Conservation (phyloP, 108 stramenopile species). For the Nitzschia palea region DNA sequence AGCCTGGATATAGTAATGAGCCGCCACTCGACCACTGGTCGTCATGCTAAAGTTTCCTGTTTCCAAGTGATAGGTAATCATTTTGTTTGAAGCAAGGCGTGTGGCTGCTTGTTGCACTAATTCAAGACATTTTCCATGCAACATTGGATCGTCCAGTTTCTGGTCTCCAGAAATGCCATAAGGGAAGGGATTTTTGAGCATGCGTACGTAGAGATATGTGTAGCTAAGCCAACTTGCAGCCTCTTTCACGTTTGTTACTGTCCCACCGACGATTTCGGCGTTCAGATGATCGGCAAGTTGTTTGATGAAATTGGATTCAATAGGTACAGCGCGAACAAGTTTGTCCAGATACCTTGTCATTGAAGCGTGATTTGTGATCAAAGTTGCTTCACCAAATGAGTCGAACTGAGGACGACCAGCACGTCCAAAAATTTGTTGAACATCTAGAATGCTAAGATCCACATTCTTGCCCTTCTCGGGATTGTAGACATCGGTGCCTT, state of each 20-base stretch:
- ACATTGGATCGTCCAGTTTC: slow-evolving; percentile 67
- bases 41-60: slow-evolving; percentile 93
- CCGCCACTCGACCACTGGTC: slow-evolving; percentile 93
- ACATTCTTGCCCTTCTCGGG: slow-evolving; percentile 96
- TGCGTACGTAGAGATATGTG: slow-evolving; percentile 96
- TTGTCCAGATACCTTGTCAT: slow-evolving; percentile 92
- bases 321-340: slow-evolving; percentile 91
- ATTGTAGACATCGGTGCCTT: slow-evolving; percentile 99
- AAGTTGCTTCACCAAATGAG: slow-evolving; percentile 92
- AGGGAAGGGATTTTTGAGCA: slow-evolving; percentile 91
- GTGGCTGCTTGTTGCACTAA: slow-evolving; percentile 85
- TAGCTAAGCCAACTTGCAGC: slow-evolving; percentile 94
- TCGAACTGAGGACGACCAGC: slow-evolving; percentile 94
- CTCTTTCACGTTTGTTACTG: slow-evolving; percentile 92
- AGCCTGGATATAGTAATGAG: slow-evolving; percentile 97
- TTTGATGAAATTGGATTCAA: slow-evolving; percentile 93
- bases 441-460: slow-evolving; percentile 96
- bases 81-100: slow-evolving; percentile 77
- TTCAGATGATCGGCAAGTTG: slow-evolving; percentile 97
- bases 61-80: slow-evolving; percentile 82
- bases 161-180: slow-evolving; percentile 92
- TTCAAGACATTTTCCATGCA: slow-evolving; percentile 60
- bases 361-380: slow-evolving; percentile 93
- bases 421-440: slow-evolving; percentile 98
- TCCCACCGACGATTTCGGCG: slow-evolving; percentile 97